A percentile compares a stretch with the other conserved stretches of the same genome.
These are phyloP conservation scores for Sisymbrium irio DNA, from an alignment of 345 rosid genomes.

Conservation along the genomic window DNA sequence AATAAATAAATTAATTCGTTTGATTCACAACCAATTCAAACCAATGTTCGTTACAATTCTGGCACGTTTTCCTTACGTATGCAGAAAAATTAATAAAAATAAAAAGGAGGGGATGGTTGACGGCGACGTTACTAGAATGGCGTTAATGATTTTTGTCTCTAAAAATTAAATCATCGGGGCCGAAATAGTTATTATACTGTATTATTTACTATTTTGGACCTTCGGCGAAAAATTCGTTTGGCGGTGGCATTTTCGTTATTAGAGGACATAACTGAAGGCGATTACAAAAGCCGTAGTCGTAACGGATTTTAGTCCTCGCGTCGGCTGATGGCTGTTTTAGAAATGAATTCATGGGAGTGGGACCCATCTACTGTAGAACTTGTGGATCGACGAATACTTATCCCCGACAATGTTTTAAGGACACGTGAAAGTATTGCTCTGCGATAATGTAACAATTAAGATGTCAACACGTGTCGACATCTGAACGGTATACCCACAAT, in stretches of 20 bases:
- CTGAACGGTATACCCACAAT: neutral
- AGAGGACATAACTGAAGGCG: neutral
- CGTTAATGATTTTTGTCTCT: neutral
- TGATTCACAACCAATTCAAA: too few relatives aligned
- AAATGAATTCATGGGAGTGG: neutral
- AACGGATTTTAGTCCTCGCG: slow-evolving; percentile 18
- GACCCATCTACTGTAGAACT: neutral
- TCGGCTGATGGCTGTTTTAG: slow-evolving; percentile 20
- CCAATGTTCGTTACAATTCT: neutral
- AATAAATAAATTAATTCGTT: too few relatives aligned
- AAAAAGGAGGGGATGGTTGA: neutral
- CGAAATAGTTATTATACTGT: neutral
- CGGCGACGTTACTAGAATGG: slow-evolving; percentile 20
- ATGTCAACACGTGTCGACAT: neutral
- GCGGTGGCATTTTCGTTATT: neutral
- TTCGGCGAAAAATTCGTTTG: neutral
- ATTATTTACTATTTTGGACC: neutral
- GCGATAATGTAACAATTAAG: neutral
- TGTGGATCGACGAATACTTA: neutral
- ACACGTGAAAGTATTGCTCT: slow-evolving; percentile 19
- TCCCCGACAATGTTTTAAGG: slow-evolving; percentile 7
- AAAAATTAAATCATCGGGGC: neutral
- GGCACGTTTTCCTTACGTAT: slow-evolving; percentile 27
- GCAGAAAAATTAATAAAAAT: neutral
- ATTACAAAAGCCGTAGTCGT: neutral